A percentile compares a stretch with the other conserved stretches of the same genome.
phyloP scores from a whole-genome alignment of 176 grass and related monocot species.

The Leersia perrieri region DNA sequence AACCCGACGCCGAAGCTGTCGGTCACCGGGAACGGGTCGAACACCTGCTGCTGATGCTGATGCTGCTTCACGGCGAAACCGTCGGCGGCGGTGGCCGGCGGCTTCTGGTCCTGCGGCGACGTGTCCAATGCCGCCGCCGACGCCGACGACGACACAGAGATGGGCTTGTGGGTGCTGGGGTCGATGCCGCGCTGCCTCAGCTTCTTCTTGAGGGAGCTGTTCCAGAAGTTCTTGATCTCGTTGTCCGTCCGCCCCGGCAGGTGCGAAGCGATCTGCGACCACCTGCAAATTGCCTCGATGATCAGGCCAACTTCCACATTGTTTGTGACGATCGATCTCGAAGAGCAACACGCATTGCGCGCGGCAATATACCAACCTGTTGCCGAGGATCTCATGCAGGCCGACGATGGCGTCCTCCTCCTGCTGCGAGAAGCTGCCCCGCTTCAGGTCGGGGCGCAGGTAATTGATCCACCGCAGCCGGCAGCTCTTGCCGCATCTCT shows the following conservation, averaged over 20 bases:
- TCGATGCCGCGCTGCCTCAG: constrained; percentile 77
- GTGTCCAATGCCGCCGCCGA: background rate
- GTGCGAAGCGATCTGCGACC: constrained; percentile 87
- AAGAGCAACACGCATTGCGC: background rate
- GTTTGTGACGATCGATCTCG: background rate
- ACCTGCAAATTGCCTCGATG: constrained; percentile 41
- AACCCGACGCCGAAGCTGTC: constrained; percentile 49
- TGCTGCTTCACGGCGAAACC: constrained; percentile 16
- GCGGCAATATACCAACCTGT: constrained; percentile 41
- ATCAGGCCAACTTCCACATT: background rate
- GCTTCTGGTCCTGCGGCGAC: constrained; percentile 10
- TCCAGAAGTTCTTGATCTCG: constrained; percentile 97
- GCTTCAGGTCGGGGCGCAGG: constrained; percentile 81
- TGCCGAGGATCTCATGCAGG: constrained; percentile 73
- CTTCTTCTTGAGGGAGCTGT: constrained; percentile 90
- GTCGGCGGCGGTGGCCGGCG: background rate
- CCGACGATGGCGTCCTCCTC: constrained; percentile 81
- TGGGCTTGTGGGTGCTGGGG: constrained; percentile 70
- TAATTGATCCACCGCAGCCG: constrained; percentile 93
- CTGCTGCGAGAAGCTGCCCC: constrained; percentile 88
- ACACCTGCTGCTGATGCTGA: constrained; percentile 35
- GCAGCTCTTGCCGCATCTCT: constrained; percentile 96
- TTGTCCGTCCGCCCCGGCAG: constrained; percentile 88
- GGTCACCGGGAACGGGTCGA: constrained; percentile 66
- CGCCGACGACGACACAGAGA: background rate